phyloP scores from a whole-genome alignment of 768 basidiomycete genomes.

The Amanita rubescens region DNA sequence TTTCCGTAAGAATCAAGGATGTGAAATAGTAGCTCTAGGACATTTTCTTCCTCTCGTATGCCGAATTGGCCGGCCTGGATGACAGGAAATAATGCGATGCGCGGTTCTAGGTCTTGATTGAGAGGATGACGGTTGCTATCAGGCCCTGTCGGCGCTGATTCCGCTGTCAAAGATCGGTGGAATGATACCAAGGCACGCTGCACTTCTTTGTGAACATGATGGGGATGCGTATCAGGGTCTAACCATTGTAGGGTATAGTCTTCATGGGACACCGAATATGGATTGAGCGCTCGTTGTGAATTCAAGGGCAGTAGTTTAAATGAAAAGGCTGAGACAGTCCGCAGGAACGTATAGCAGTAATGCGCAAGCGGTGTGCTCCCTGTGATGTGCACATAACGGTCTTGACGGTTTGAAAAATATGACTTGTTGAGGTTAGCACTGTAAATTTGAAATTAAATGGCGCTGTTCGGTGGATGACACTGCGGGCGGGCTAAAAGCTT shows the following conservation, averaged over 20 bases:
- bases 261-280: conserved; percentile 27
- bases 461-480: not conserved
- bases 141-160: conserved; percentile 2
- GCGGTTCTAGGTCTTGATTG: not conserved
- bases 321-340: conserved; percentile 62
- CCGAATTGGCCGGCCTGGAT: conserved; percentile 88
- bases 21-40: conserved; percentile 52
- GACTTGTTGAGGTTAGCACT: conserved; percentile 92
- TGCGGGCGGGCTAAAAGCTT: conserved; percentile 14
- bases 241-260: conserved; percentile 62
- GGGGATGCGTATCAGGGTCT: conserved; percentile 55
- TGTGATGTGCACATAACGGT: conserved; percentile 80
- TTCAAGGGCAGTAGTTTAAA: conserved; percentile 40
- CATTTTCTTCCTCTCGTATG: conserved; percentile 77
- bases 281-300: conserved; percentile 7
- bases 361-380: conserved; percentile 57
- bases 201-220: conserved; percentile 58
- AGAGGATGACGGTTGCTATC: conserved; percentile 38
- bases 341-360: conserved; percentile 79
- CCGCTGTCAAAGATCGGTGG: conserved; percentile 31
- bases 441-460: not conserved
- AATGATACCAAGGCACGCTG: conserved; percentile 48
- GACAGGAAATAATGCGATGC: conserved; percentile 47
- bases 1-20: conserved; percentile 22
- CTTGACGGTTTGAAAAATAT: conserved; percentile 93